Evolutionary conservation across 257 asterid genomes (phyloP), one percentile per base, ranked within the genome.

Genomic region (Nicotiana noctiflora): DNA sequence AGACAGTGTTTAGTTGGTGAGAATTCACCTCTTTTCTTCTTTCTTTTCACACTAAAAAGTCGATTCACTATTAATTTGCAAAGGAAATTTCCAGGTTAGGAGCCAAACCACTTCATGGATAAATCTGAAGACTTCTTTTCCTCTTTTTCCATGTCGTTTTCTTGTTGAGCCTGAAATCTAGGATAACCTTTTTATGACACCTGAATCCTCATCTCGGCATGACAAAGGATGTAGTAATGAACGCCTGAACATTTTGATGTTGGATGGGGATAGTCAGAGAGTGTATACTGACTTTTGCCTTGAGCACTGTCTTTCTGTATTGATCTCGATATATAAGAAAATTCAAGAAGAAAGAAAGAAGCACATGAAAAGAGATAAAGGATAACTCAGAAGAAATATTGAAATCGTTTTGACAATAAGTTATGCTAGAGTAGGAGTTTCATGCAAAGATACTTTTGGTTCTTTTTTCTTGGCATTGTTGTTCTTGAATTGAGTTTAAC

Each of bases 141-240:
- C 49, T 40, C 49, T 40, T 40, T 40, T 40, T 8, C 49, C 49
- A 40, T 40, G 49, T 8, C 49, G 49, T 40, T 40, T 40, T 40
- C 49, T 40, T 40, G 49, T 40, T 40, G 92, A 85, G 79, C 84
- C 86, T 86, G 75, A 76, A 53, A 80, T 80, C 60, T 96, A 87
- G 78, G 97, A 93, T 82, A 87, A 87, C 81, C 84, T 81, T 83
- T 90, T 84, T 77, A 85, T 86, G 76, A 86, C 96, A 29, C 97
- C 97, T 29, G 96, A 93, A 79, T 89, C 96, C 40, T 81, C 86
- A 85, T 90, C 93, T 82, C 90, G 93, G 90, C 84, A 66, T 40
- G 97, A 93, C 83, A 83, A 83, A 70, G 91, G 89, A 75, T 89
- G 86, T 77, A 86, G 93, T 77, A 90, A 88, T 55, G 94, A 92